Conservation (phyloP, 192 early-diverging fungal genomes). For the Umbelopsis ramanniana region DNA sequence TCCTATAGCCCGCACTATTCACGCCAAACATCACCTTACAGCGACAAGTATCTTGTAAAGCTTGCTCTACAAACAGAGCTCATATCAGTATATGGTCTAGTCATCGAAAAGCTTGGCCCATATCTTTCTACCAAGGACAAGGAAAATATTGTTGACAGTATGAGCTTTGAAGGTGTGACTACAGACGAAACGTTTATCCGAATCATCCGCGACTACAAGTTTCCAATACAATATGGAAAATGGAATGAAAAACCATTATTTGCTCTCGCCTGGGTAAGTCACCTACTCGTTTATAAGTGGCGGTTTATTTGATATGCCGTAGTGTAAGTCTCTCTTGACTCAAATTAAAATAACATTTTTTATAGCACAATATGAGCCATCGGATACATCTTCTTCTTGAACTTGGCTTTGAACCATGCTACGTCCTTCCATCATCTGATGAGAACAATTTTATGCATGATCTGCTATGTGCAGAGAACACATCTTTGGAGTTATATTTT, state of each 20-base stretch:
- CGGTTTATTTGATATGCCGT: not conserved
- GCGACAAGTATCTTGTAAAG: conserved; percentile 12
- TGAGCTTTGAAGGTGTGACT: conserved; percentile 12
- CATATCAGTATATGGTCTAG: not conserved
- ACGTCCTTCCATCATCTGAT: not conserved
- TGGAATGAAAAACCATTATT: conserved; percentile 20
- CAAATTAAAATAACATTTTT: not conserved
- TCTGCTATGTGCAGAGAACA: conserved; percentile 3
- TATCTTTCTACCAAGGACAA: not conserved
- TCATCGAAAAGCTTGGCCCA: not conserved
- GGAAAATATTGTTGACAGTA: conserved; percentile 11
- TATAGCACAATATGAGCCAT: conserved; percentile 1
- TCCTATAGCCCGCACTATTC: not conserved
- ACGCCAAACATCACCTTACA: not conserved
- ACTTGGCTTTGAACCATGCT: conserved; percentile 2
- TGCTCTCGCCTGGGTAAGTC: conserved; percentile 6
- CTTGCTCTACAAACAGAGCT: conserved; percentile 12
- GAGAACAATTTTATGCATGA: conserved; percentile 2
- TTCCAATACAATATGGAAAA: conserved; percentile 15
- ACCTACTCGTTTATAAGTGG: not conserved
- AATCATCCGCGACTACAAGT: conserved; percentile 12
- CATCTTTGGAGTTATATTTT: conserved; percentile 7
- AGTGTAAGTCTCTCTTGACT: not conserved
- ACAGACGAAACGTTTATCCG: conserved; percentile 9
- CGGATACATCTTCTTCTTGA: conserved; percentile 10